These are phyloP conservation scores for Rhytidiadelphus loreus DNA, from an alignment of 225 moss, liverwort and hornwort species.

Conservation along the genomic window DNA sequence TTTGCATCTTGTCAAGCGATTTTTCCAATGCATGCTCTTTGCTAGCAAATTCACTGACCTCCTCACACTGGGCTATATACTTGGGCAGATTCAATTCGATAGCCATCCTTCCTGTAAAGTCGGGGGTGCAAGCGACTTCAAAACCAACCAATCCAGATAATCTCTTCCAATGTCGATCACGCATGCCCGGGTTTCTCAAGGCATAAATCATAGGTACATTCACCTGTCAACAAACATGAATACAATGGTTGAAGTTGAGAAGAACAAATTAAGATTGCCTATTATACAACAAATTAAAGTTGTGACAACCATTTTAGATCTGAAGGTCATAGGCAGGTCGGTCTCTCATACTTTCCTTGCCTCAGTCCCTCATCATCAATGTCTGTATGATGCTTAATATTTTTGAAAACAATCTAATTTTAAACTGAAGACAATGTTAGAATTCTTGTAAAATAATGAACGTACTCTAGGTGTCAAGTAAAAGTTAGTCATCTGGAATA, in stretches of 20 bases:
- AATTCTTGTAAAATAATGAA: not conserved
- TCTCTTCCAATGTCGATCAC: constrained; percentile 63
- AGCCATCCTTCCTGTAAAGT: constrained; percentile 25
- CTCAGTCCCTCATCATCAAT: not conserved
- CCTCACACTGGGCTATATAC: constrained; percentile 42
- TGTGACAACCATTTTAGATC: not conserved
- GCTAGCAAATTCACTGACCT: constrained; percentile 65
- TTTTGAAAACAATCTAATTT: not conserved
- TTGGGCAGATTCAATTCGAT: constrained; percentile 25
- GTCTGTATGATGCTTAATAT: not conserved
- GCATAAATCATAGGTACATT: constrained; percentile 57
- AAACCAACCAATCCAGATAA: constrained; percentile 36
- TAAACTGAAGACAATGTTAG: rapidly evolving
- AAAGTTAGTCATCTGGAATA: not conserved
- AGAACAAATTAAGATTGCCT: not conserved
- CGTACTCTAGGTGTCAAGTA: not conserved
- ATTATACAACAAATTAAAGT: not conserved
- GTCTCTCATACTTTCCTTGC: not conserved
- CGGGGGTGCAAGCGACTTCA: constrained; percentile 22
- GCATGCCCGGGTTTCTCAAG: constrained; percentile 52
- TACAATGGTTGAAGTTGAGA: not conserved
- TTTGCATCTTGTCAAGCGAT: constrained; percentile 62
- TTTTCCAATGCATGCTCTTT: constrained; percentile 65
- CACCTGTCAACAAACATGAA: not conserved
- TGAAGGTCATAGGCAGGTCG: not conserved